These are phyloP conservation scores for Gaultheria prostrata DNA, from an alignment of 148 eudicot species.

Conservation along the genomic window DNA sequence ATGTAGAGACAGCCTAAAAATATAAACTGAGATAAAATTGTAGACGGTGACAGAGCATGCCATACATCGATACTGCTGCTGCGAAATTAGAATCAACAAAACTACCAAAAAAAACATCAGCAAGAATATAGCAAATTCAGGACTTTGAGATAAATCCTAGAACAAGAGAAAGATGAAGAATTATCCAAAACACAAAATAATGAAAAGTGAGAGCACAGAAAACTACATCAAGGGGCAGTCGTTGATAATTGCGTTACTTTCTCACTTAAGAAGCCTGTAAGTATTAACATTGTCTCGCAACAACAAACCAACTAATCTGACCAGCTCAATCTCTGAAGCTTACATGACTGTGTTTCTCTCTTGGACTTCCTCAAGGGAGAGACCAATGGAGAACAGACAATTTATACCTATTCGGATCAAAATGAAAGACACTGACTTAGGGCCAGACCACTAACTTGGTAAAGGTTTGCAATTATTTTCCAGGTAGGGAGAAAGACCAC, in stretches of 20 bases:
- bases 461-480: slow-evolving; percentile 1
- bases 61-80: neutral
- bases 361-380: neutral
- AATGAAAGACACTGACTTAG: neutral
- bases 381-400: neutral
- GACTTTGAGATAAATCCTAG: neutral
- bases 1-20: slow-evolving; percentile 2
- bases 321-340: neutral
- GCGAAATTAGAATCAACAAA: neutral
- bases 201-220: neutral
- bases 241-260: neutral
- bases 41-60: neutral
- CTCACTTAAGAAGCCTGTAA: neutral
- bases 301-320: neutral
- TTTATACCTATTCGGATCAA: neutral
- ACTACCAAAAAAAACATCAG: neutral
- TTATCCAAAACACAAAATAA: neutral
- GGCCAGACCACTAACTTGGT: neutral
- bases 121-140: neutral
- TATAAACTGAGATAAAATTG: neutral
- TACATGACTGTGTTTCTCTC: neutral
- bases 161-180: neutral
- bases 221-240: neutral
- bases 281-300: neutral
- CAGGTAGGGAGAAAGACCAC: neutral